Evolutionary conservation across 2,329 filamentous ascomycete species (phyloP), one percentile per base, ranked within the genome.

Genomic region (Cladosporium velox): DNA sequence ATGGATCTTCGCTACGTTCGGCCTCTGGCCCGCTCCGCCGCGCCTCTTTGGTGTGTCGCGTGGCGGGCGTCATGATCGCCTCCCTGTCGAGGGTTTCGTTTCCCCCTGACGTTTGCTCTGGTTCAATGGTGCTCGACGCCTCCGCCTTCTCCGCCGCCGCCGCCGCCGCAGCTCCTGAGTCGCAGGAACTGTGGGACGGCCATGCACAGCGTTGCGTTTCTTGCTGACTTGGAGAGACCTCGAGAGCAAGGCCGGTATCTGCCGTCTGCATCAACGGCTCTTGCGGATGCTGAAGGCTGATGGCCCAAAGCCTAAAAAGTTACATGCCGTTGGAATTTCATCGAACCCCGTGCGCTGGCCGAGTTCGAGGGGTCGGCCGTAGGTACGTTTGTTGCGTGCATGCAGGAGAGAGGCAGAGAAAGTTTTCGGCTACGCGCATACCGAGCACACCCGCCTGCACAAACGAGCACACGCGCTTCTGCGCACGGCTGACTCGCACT

Each of bases 401-500:
- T 55, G 52, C 52, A 55, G 52, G 52, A 55, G 49, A 15, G 24
- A 15, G 47, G 12, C 12, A 51, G 51, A 44, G 38, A 54, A 58
- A 58, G 55, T 26, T 32, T 61, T 49, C 59, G 41, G 58, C 41
- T 61, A 49, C 24, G 26, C 28, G 30, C 59, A 52, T 62, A 62
- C 44, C 26, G 59, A 62, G 59, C 59, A 62, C 44, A 62, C 59
- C 47, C 30, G 47, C n/a, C 32, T 38, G 32, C 47, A 51, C 49
- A 26, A 54, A 32, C 49, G 59, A 58, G 57, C 32, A 59, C 38
- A 15, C 47, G 2, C 28, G 41, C 28, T 52, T n/a, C 21, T 62
- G 59, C 59, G 32, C 44, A 62, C 47, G 44, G 59, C 59, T 62
- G 59, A 54, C 59, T 54, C 59, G 59, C 59, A 62, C 18, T 55